Evolutionary conservation across 768 basidiomycete species (phyloP).

Genomic region (Leucocoprinus sp.): DNA sequence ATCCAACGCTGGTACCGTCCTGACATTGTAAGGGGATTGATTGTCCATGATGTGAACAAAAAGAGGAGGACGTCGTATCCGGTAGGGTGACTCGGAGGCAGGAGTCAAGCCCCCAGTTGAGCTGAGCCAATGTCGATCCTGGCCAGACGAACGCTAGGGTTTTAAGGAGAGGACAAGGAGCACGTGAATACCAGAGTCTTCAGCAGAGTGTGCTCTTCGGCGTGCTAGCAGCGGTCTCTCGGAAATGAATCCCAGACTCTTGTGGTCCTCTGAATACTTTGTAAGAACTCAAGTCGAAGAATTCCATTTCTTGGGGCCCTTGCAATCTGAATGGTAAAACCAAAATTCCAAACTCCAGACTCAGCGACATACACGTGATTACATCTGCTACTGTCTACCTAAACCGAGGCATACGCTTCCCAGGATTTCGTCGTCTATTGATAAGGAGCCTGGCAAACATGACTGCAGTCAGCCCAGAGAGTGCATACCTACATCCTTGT

Average conservation of each 20-base stretch:
- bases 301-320: conserved; percentile 14
- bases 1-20: conserved; percentile 14
- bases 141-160: conserved; percentile 21
- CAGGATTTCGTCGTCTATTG: conserved; percentile 41
- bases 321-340: not conserved
- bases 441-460: conserved; percentile 71
- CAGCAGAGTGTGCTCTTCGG: conserved; percentile 13
- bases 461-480: conserved; percentile 74
- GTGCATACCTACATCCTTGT: conserved; percentile 60
- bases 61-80: conserved; percentile 8
- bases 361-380: not conserved
- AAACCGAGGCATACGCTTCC: conserved; percentile 52
- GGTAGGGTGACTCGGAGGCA: conserved; percentile 16
- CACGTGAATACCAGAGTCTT: conserved; percentile 11
- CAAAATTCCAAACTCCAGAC: not conserved
- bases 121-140: conserved; percentile 21
- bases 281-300: conserved; percentile 16
- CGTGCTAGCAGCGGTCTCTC: conserved; percentile 3
- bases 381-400: conserved; percentile 16
- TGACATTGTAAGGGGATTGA: not conserved
- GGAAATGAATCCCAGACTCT: conserved; percentile 8
- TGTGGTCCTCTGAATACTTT: conserved; percentile 18
- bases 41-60: conserved; percentile 6
- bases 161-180: conserved; percentile 28
- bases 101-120: conserved; percentile 18